Conservation (phyloP, 768 basidiomycete species). For the Termitomyces sp. region DNA sequence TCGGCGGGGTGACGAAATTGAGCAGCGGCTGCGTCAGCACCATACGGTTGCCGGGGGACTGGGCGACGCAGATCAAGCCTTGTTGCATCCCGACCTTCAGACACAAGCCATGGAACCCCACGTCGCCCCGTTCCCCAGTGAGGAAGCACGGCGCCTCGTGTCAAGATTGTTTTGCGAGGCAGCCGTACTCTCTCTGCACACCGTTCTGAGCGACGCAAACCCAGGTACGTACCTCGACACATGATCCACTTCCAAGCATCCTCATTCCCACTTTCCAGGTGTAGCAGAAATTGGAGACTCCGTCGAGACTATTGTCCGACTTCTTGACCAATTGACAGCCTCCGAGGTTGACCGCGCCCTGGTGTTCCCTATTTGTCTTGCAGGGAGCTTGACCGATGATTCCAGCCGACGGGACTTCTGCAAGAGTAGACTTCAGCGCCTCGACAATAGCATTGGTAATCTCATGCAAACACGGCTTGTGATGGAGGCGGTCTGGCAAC, state of each 20-base stretch:
- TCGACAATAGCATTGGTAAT: constrained; percentile 60
- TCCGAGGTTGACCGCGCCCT: constrained; percentile 64
- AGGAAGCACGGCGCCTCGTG: constrained; percentile 46
- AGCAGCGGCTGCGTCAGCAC: constrained; percentile 55
- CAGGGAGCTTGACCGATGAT: constrained; percentile 72
- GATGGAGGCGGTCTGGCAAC: constrained; percentile 71
- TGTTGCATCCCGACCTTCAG: constrained; percentile 39
- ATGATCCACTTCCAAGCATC: background rate
- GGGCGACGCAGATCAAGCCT: constrained; percentile 29
- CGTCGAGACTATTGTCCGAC: constrained; percentile 50
- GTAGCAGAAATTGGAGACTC: constrained; percentile 66
- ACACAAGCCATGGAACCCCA: constrained; percentile 24
- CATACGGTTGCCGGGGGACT: constrained; percentile 26
- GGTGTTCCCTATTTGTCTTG: constrained; percentile 71
- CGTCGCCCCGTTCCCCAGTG: constrained; percentile 28
- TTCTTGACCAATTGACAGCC: constrained; percentile 49
- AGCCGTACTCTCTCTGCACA: constrained; percentile 65
- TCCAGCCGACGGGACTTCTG: constrained; percentile 53
- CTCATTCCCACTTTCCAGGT: constrained; percentile 34
- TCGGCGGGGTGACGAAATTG: constrained; percentile 66
- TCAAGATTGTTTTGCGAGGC: constrained; percentile 63
- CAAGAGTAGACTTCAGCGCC: constrained; percentile 49
- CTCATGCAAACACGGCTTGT: constrained; percentile 51
- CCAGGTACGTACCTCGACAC: constrained; percentile 48
- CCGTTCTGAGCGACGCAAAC: constrained; percentile 61